Evolutionary conservation across 305 asterid genomes (phyloP).

Genomic region (Fraxinus dipetala): DNA sequence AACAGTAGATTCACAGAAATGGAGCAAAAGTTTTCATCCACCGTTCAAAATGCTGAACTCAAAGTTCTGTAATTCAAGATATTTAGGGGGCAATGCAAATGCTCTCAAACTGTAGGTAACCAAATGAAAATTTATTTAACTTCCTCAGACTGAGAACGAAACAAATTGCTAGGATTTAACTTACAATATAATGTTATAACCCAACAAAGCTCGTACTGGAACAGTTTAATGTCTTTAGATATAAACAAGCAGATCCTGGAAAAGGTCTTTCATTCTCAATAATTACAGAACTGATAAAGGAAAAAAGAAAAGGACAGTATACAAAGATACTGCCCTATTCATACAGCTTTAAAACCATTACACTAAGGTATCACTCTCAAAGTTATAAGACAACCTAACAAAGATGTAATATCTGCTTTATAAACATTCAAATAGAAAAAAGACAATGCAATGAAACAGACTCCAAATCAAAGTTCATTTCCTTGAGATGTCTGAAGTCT

Average conservation of each 20-base stretch:
- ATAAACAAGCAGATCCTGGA: background rate
- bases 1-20: background rate
- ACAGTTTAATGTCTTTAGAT: background rate
- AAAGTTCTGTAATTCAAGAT: background rate
- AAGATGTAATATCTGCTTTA: background rate
- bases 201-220: background rate
- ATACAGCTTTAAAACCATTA: background rate
- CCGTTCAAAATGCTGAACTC: background rate
- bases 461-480: background rate
- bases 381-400: constrained; percentile 20
- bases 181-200: background rate
- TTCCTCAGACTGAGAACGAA: background rate
- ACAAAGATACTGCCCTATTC: background rate
- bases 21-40: background rate
- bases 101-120: background rate
- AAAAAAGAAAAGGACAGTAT: background rate
- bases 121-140: background rate
- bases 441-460: background rate
- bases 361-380: background rate
- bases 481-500: background rate
- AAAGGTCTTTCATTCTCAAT: background rate
- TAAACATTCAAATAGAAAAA: background rate
- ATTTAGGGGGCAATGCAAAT: background rate
- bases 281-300: background rate
- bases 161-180: background rate